Conservation (phyloP, 208 protist species). For the Ichthyophonus hoferi region DNA sequence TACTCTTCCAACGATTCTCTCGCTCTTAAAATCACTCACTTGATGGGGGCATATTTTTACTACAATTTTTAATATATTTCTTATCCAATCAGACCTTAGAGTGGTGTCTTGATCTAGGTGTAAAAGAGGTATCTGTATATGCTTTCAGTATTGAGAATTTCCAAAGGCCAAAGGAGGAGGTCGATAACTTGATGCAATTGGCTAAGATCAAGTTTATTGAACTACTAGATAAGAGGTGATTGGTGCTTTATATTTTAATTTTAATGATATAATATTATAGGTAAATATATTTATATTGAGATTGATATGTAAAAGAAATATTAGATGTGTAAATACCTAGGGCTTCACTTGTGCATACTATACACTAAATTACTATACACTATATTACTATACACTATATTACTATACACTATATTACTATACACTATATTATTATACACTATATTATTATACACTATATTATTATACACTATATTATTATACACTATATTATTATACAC, state of each 20-base stretch:
- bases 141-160: slow-evolving; percentile 81
- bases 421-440: too few relatives aligned
- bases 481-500: too few relatives aligned
- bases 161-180: slow-evolving; percentile 65
- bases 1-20: background rate
- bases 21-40: background rate
- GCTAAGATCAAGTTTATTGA: slow-evolving; percentile 55
- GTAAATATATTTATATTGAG: too few relatives aligned
- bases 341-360: too few relatives aligned
- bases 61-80: background rate
- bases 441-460: too few relatives aligned
- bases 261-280: too few relatives aligned
- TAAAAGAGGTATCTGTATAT: slow-evolving; percentile 68
- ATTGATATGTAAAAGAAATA: too few relatives aligned
- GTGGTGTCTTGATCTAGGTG: slow-evolving; percentile 69
- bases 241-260: too few relatives aligned
- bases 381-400: too few relatives aligned
- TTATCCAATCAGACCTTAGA: slow-evolving; percentile 34
- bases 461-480: too few relatives aligned
- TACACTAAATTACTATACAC: too few relatives aligned
- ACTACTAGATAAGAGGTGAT: slow-evolving; percentile 38
- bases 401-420: too few relatives aligned
- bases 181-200: slow-evolving; percentile 67
- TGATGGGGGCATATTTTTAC: background rate
- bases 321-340: background rate